phyloP scores from a whole-genome alignment of 106 monocot species.

The Phalaenopsis equestris region DNA sequence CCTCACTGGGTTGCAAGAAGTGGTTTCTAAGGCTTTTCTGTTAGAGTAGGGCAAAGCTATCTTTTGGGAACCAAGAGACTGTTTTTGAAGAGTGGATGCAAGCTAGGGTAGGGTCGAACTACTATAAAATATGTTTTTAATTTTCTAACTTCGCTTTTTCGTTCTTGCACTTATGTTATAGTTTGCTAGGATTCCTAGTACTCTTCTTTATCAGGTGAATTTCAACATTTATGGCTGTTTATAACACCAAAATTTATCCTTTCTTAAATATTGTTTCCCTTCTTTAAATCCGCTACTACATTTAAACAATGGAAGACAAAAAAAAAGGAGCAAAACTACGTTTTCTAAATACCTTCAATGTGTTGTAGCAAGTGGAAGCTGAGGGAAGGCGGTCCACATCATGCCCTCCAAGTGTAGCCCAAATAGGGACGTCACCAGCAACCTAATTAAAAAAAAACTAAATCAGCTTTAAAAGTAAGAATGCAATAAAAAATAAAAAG shows the following conservation, averaged over 20 bases:
- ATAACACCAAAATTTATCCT: background rate
- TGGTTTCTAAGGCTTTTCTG: no score
- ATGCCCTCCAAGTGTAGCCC: conserved; percentile 82
- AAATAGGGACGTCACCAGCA: conserved; percentile 64
- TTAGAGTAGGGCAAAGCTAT: no score
- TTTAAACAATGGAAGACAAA: background rate
- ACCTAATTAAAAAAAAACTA: conserved; percentile 30
- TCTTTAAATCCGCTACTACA: background rate
- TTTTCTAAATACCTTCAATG: conserved; percentile 50
- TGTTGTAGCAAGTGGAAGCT: conserved; percentile 93
- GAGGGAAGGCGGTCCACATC: conserved; percentile 92
- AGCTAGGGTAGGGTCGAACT: no score
- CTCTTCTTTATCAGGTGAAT: no score
- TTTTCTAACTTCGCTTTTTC: no score
- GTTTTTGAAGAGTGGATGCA: no score
- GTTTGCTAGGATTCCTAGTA: no score
- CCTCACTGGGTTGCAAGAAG: no score
- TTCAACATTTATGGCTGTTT: background rate
- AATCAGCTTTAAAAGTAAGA: background rate
- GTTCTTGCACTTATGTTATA: no score
- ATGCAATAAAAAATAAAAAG: background rate
- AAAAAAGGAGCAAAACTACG: background rate
- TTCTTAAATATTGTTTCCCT: background rate
- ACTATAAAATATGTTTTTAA: no score
- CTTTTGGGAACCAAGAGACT: no score